Percentiles rank a stretch among this genome's conserved stretches.
phyloP scores from a whole-genome alignment of 257 asterid genomes.

The Solanum chiquidenum region DNA sequence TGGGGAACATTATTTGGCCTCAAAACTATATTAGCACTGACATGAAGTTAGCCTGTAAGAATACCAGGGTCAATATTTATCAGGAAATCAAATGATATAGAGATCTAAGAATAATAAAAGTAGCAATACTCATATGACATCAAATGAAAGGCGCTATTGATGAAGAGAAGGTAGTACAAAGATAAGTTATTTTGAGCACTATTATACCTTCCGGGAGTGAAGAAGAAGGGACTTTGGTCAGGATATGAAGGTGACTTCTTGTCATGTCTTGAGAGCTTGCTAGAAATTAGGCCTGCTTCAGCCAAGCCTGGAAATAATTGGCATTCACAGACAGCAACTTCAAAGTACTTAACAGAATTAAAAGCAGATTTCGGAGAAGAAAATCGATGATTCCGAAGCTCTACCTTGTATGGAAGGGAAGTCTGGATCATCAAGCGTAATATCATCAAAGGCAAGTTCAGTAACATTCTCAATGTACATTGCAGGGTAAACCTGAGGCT shows the following conservation, averaged over 20 bases:
- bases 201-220: conserved; percentile 72
- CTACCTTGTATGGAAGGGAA: conserved; percentile 87
- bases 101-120: not conserved
- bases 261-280: conserved; percentile 91
- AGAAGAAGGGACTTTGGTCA: conserved; percentile 49
- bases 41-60: not conserved
- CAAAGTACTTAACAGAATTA: not conserved
- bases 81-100: not conserved
- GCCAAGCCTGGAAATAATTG: conserved; percentile 68
- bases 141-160: not conserved
- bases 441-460: conserved; percentile 94
- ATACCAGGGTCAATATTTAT: not conserved
- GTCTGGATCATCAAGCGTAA: conserved; percentile 85
- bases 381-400: conserved; percentile 2
- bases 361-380: not conserved
- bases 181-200: not conserved
- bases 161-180: not conserved
- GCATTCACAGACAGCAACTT: conserved; percentile 13
- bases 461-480: conserved; percentile 89
- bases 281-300: conserved; percentile 88
- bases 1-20: not conserved
- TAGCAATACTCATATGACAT: not conserved
- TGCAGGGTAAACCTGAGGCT: conserved; percentile 72
- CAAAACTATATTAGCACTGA: not conserved
- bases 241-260: conserved; percentile 53